Base-by-base conservation (phyloP, 2,329 filamentous ascomycete species). In the Podosphaera xanthii region DNA sequence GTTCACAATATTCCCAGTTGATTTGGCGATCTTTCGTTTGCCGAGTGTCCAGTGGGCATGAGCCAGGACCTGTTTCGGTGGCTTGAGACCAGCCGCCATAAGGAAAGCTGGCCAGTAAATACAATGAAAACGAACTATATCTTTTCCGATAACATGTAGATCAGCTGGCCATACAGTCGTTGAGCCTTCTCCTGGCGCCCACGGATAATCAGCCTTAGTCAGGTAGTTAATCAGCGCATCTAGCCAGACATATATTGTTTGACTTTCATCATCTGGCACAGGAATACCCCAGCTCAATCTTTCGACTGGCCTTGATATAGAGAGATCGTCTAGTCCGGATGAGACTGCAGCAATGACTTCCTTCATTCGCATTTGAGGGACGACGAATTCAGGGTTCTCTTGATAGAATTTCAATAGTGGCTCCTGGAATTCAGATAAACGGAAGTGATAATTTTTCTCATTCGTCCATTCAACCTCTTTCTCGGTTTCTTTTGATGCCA, bases 51-150 rank as follows among this genome's bases (percentile, higher is more conserved):
- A 98, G 70, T 98, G 92, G 1, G 84, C 89, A 69, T 98, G 92
- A 58, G 87, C 87, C 2, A 98, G 75, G 38, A 98, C 79, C 62
- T 82, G 82, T 67, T 82, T 84, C 0, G 92, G 88, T 0, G 86
- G 74, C 0, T 87, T 84, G 3, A 97, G 75, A 58, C 83, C 82
- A 12, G 96, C 75, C 1, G 92, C 91, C 77, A 98, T 84, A 14
- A 98, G 81, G 65, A 98, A 85, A 2, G 92, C 92, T 0, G 92
- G 92, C 92, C 94, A 98, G 75, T 98, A 98, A 55, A 98, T 83
- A 70, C 87, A 91, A 70, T 98, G 94, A 71, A 98, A 98, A 22
- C 89, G 84, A 60, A 94, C 76, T 64, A 98, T 98, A 70, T 98
- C 92, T 71, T 98, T 98, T 56, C 92, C 92, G 59, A 98, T 84